Evolutionary conservation across 164 flowering plant genomes (phyloP), one percentile per base, ranked within the genome.

Genomic region (Magnolia changhungtana): DNA sequence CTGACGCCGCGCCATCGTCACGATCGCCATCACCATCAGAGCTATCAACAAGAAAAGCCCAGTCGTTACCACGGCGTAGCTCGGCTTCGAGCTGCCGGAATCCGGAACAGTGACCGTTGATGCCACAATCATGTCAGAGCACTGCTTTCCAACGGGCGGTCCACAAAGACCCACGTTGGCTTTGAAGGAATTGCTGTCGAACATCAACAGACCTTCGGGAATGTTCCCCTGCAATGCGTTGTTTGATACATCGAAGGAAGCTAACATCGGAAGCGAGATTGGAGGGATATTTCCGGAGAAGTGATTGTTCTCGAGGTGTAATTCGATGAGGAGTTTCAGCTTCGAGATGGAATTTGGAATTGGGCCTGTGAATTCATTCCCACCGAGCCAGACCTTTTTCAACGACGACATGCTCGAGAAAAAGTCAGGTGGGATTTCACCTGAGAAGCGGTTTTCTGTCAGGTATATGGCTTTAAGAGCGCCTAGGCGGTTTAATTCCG

Each of bases 151-250:
- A 50, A 91, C n/a, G 0, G 71, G 77, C 16, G 77, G 58, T 64
- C 96, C 96, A 21, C 98, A 95, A 0, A 93, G 86, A 4, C 76
- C 86, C 0, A 74, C 72, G 66, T 95, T 93, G 2, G 86, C 89
- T 0, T 13, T 21, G 37, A 95, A 95, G 0, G 87, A 19, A 1
- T 51, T 67, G 27, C 79, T 69, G 3, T 75, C 69, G 75, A 88
- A 87, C 63, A 73, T 81, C 3, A 81, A 61, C 63, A 89, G 67
- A 24, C 74, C 50, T 7, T 31, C 72, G 0, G 97, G 98, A 59
- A 95, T 87, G 71, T 79, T 75, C 2, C 98, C 98, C 68, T 84
- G 76, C 63, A 95, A 72, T 2, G 81, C 75, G 78, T 95, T 95
- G 63, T 81, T 65, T 0, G 97, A 90, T 1, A 92, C 20, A 31